Percentiles rank a stretch among this genome's conserved stretches.
Conservation (phyloP, 2,329 filamentous ascomycete species). For the Fusarium sarcochroum region DNA sequence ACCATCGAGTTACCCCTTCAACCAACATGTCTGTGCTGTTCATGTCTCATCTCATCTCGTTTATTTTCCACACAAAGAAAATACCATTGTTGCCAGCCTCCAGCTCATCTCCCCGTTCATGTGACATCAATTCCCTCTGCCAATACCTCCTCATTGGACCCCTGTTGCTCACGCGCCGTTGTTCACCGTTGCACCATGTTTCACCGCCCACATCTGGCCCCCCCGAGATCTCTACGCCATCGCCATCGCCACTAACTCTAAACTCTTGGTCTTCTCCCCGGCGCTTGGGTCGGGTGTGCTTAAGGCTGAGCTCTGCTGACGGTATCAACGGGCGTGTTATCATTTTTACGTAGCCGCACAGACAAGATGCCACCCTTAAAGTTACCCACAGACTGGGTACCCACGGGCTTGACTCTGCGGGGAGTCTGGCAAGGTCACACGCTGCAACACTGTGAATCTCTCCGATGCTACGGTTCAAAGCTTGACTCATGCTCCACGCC, state of each 20-base stretch:
- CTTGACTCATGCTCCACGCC: neutral
- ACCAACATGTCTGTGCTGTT: neutral
- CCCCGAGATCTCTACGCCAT: neutral
- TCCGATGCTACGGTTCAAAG: neutral
- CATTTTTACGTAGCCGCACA: neutral
- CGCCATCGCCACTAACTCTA: neutral
- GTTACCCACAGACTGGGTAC: neutral
- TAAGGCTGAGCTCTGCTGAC: conserved; percentile 20
- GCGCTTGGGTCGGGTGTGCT: conserved; percentile 13
- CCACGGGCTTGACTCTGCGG: neutral
- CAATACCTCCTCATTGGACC: neutral
- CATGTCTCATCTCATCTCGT: neutral
- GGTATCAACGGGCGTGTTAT: neutral
- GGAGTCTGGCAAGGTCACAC: conserved; percentile 1
- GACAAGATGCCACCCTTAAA: neutral
- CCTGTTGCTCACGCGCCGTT: conserved; percentile 31
- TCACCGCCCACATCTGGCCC: conserved; percentile 31
- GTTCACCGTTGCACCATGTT: conserved; percentile 19
- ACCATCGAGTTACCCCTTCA: neutral
- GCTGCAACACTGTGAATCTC: neutral
- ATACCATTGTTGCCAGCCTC: neutral
- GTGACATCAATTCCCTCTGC: neutral
- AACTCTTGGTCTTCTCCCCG: neutral
- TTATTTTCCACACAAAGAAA: neutral
- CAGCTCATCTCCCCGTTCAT: neutral